Evolutionary conservation across 345 rosid genomes (phyloP).

Genomic region (Acer yangbiense): DNA sequence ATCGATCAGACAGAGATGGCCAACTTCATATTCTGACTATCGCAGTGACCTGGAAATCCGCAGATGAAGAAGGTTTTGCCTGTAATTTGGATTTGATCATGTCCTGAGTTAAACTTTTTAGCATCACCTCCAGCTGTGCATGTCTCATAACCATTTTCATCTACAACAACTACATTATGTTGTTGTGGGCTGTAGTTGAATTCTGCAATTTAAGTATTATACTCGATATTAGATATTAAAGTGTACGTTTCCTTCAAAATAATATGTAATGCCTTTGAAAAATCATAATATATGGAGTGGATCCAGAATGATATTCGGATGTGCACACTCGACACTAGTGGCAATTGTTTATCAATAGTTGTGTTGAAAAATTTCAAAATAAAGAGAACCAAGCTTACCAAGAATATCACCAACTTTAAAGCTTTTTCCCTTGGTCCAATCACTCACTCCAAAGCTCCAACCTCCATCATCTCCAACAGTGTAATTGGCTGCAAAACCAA

Average conservation of each 20-base stretch:
- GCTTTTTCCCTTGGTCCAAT: constrained; percentile 42
- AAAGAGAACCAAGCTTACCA: constrained; percentile 12
- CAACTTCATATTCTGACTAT: constrained; percentile 45
- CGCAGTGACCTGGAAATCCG: constrained; percentile 42
- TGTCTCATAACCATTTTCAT: constrained; percentile 33
- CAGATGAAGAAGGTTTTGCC: constrained; percentile 58
- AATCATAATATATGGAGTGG: too few relatives aligned
- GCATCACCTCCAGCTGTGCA: constrained; percentile 40
- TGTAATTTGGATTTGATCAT: constrained; percentile 51
- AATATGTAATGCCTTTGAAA: too few relatives aligned
- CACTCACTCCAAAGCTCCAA: constrained; percentile 31
- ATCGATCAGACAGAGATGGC: constrained; percentile 30
- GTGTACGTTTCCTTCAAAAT: too few relatives aligned
- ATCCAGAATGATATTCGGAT: too few relatives aligned
- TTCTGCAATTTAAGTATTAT: constrained; percentile 29
- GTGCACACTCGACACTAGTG: too few relatives aligned
- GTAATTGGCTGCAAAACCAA: constrained; percentile 34
- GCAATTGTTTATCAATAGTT: too few relatives aligned
- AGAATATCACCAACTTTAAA: constrained; percentile 45
- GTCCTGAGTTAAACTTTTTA: constrained; percentile 37
- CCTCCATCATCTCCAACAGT: constrained; percentile 44
- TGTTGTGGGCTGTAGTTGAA: constrained; percentile 48
- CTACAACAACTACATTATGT: constrained; percentile 52
- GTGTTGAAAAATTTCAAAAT: too few relatives aligned
- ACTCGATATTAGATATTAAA: too few relatives aligned